These are phyloP conservation scores for Verticillium longisporum DNA, from an alignment of 2,329 filamentous ascomycete species.

Conservation along the genomic window DNA sequence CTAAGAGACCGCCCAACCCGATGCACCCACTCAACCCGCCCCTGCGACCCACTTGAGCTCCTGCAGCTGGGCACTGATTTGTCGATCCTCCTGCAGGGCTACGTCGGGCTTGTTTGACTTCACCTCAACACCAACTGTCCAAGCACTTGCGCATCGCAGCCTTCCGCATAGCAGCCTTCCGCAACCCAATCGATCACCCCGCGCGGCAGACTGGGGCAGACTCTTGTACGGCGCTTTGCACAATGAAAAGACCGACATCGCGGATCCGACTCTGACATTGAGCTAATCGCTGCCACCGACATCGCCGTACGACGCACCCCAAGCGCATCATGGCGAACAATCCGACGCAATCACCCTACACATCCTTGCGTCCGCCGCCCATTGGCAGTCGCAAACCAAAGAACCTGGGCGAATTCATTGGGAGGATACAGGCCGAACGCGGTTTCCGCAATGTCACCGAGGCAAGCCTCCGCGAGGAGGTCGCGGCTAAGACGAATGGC, in stretches of 20 bases:
- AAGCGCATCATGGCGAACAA: slow-evolving; percentile 11
- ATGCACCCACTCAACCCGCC: background rate
- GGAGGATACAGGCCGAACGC: slow-evolving; percentile 70
- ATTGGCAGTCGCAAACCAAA: slow-evolving; percentile 49
- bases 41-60: background rate
- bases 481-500: slow-evolving; percentile 43
- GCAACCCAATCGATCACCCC: background rate
- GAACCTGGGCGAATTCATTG: slow-evolving; percentile 67
- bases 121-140: background rate
- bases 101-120: background rate
- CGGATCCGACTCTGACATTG: background rate
- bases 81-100: background rate
- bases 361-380: slow-evolving; percentile 60
- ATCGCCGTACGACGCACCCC: background rate
- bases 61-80: background rate
- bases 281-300: background rate
- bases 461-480: slow-evolving; percentile 62
- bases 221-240: background rate
- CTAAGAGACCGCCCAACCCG: background rate
- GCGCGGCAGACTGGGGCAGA: background rate
- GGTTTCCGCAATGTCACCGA: slow-evolving; percentile 79
- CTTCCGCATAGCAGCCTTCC: background rate
- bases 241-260: background rate
- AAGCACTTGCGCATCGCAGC: background rate
- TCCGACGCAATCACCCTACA: slow-evolving; percentile 17